Conservation (phyloP, 306 rosid species). For the Inga laurina region DNA sequence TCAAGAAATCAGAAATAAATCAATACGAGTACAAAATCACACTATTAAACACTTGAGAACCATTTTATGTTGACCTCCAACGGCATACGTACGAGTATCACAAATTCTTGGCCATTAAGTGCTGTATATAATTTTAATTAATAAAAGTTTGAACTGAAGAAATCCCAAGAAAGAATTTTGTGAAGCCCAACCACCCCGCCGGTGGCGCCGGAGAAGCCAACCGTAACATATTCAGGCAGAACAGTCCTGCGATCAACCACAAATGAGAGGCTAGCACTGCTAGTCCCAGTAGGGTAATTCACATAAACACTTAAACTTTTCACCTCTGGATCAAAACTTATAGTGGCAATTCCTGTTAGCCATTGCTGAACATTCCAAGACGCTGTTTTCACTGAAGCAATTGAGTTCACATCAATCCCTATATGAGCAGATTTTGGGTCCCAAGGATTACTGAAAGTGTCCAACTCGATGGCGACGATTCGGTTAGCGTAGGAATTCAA, state of each 20-base stretch:
- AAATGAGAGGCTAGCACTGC: conserved; percentile 18
- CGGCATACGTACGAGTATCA: neutral
- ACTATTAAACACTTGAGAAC: neutral
- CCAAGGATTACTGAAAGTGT: conserved; percentile 39
- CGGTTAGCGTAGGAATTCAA: conserved; percentile 32
- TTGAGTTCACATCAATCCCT: conserved; percentile 45
- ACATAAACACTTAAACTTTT: conserved; percentile 32
- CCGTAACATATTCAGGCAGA: conserved; percentile 50
- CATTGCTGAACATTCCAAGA: neutral
- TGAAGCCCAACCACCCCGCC: conserved; percentile 30
- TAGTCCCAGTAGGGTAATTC: conserved; percentile 1
- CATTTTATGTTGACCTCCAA: neutral
- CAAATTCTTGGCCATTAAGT: neutral
- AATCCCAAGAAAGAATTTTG: conserved; percentile 39
- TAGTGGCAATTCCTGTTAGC: conserved; percentile 26
- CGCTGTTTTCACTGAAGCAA: conserved; percentile 21
- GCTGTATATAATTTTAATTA: neutral
- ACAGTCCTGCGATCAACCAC: conserved; percentile 42
- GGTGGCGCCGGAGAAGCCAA: conserved; percentile 49
- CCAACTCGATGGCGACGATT: conserved; percentile 47
- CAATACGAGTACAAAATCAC: neutral
- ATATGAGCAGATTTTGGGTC: conserved; percentile 35
- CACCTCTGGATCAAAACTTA: conserved; percentile 32
- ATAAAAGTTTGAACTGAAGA: conserved; percentile 23
- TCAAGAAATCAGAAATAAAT: neutral